Conservation (phyloP, 495 filamentous ascomycete genomes). For the Penicillium desertorum region DNA sequence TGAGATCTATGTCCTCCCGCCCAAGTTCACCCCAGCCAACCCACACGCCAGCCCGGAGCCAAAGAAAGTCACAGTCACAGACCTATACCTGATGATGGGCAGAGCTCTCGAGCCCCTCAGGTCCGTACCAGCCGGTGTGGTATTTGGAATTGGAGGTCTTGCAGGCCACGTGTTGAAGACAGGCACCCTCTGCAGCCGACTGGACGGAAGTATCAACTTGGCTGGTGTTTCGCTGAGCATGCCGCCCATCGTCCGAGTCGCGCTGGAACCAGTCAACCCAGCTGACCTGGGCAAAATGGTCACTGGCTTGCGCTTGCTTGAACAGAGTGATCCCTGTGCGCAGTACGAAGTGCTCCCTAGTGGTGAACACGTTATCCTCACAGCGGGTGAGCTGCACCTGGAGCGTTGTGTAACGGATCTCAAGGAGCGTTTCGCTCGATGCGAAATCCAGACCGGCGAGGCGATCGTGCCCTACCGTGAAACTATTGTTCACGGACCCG, state of each 20-base stretch:
- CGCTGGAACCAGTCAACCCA: conserved; percentile 85
- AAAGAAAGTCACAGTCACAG: conserved; percentile 78
- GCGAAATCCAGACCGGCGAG: conserved; percentile 90
- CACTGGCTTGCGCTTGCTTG: conserved; percentile 77
- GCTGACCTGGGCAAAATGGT: conserved; percentile 93
- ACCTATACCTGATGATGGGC: conserved; percentile 95
- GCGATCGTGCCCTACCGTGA: conserved; percentile 97
- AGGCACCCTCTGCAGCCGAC: conserved; percentile 86
- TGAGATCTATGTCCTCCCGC: conserved; percentile 82
- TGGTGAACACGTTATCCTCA: conserved; percentile 93
- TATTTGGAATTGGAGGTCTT: conserved; percentile 93
- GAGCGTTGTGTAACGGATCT: conserved; percentile 95
- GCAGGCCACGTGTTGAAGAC: conserved; percentile 92
- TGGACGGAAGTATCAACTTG: conserved; percentile 87
- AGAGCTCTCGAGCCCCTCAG: conserved; percentile 78
- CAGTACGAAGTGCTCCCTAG: conserved; percentile 91
- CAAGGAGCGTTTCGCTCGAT: conserved; percentile 86
- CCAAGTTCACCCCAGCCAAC: conserved; percentile 83
- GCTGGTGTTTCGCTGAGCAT: conserved; percentile 77
- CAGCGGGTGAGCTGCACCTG: conserved; percentile 91
- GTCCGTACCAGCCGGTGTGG: conserved; percentile 86
- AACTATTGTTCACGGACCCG: conserved; percentile 78
- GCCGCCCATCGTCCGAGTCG: conserved; percentile 91
- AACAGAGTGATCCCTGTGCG: conserved; percentile 93
- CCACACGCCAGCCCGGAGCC: conserved; percentile 76